Percentiles rank a stretch among this genome's conserved stretches.
phyloP scores from a whole-genome alignment of 768 basidiomycete genomes.

The Russula sp. region DNA sequence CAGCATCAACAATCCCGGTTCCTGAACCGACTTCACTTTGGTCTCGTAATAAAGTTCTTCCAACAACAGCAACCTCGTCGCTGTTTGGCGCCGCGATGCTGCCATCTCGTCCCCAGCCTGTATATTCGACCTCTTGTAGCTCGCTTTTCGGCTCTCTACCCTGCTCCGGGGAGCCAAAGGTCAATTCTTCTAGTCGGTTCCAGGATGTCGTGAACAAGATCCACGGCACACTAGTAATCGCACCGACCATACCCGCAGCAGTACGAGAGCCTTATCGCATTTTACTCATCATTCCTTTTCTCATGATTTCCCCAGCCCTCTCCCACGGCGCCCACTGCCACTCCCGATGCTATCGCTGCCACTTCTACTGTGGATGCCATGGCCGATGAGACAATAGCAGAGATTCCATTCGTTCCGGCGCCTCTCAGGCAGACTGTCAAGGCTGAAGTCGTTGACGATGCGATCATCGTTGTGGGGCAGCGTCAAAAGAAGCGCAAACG shows the following conservation, averaged over 20 bases:
- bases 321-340: not conserved
- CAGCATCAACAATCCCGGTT: not conserved
- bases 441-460: slow-evolving; percentile 41
- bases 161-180: not conserved
- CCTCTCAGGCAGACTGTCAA: slow-evolving; percentile 39
- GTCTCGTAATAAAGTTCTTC: not conserved
- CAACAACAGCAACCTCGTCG: slow-evolving; percentile 17
- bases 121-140: slow-evolving; percentile 32
- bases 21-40: slow-evolving; percentile 1
- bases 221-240: slow-evolving; percentile 55
- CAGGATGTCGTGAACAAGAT: slow-evolving; percentile 55
- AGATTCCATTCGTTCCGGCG: slow-evolving; percentile 74
- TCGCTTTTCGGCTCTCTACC: slow-evolving; percentile 33
- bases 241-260: slow-evolving; percentile 44
- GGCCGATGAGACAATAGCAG: slow-evolving; percentile 42
- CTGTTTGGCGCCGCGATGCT: slow-evolving; percentile 19
- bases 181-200: slow-evolving; percentile 30
- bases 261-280: slow-evolving; percentile 24
- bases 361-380: slow-evolving; percentile 2
- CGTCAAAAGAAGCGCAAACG: slow-evolving; percentile 62
- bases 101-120: not conserved
- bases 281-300: not conserved
- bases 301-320: not conserved
- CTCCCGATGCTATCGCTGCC: slow-evolving; percentile 14
- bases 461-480: slow-evolving; percentile 68